Percentiles rank a stretch among this genome's conserved stretches.
phyloP scores from a whole-genome alignment of 148 eudicot genomes.

The Rhododendron kiyosumense region DNA sequence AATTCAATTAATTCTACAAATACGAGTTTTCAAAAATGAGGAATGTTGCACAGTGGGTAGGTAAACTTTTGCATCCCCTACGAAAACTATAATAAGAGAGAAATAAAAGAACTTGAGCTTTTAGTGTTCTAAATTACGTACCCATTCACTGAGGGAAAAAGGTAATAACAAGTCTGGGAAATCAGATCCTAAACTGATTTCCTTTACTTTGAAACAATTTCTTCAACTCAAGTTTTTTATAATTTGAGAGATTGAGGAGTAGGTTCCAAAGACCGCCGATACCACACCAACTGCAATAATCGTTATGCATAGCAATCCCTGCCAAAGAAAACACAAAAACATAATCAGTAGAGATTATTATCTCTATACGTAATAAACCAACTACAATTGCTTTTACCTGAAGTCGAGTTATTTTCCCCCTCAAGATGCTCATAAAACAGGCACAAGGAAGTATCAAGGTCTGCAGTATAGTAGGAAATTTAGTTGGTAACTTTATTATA shows the following conservation, averaged over 20 bases:
- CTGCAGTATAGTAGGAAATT: constrained; percentile 19
- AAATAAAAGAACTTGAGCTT: neutral
- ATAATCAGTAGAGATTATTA: neutral
- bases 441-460: constrained; percentile 59
- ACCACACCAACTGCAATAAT: constrained; percentile 53
- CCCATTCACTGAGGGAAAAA: neutral
- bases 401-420: constrained; percentile 30
- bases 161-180: neutral
- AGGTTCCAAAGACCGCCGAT: constrained; percentile 65
- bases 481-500: neutral
- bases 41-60: neutral
- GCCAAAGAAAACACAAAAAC: neutral
- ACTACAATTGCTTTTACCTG: constrained; percentile 31
- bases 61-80: neutral
- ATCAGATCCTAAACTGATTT: neutral
- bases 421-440: constrained; percentile 49
- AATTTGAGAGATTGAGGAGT: constrained; percentile 60
- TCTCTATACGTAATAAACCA: neutral
- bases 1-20: too few relatives aligned
- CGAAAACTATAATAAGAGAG: neutral
- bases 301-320: constrained; percentile 49
- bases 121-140: neutral
- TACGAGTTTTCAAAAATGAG: too few relatives aligned
- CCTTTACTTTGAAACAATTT: neutral
- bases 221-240: constrained; percentile 30